These are phyloP conservation scores for Claviceps sp. DNA, from an alignment of 2,329 filamentous ascomycete genomes.

Conservation along the genomic window DNA sequence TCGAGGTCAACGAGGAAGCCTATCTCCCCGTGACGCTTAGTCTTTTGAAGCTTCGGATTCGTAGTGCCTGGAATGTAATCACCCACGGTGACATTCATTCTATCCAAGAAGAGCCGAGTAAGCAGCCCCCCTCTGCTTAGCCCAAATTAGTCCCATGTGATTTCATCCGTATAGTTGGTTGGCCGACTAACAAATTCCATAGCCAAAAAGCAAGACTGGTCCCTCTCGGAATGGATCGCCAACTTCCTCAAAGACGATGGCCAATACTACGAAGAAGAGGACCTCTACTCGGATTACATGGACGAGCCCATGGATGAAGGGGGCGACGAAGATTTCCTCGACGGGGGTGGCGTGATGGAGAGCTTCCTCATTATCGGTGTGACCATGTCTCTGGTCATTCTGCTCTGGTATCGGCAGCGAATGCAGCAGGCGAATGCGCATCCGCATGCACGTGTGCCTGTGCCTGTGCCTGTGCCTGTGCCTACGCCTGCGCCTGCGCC, in stretches of 20 bases:
- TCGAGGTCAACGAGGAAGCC: conserved; percentile 84
- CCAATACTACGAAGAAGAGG: conserved; percentile 48
- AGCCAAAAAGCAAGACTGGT: conserved; percentile 62
- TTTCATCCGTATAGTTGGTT: too few relatives aligned
- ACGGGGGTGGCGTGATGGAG: conserved; percentile 72
- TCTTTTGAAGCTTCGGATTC: conserved; percentile 67
- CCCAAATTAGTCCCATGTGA: too few relatives aligned
- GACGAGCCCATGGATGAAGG: conserved; percentile 40
- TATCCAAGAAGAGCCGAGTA: conserved; percentile 80
- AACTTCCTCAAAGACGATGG: conserved; percentile 68
- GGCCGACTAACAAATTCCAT: background rate
- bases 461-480: too few relatives aligned
- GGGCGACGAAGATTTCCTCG: conserved; percentile 44
- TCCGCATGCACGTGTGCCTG: too few relatives aligned
- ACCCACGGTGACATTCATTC: conserved; percentile 85
- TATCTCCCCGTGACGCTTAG: conserved; percentile 87
- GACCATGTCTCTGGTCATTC: conserved; percentile 56
- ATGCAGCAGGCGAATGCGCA: conserved; percentile 43
- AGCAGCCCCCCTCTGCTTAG: conserved; percentile 16
- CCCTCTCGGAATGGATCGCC: conserved; percentile 71
- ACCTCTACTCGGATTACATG: conserved; percentile 34
- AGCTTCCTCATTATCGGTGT: conserved; percentile 72
- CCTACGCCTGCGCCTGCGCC: too few relatives aligned
- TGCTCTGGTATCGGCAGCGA: conserved; percentile 72
- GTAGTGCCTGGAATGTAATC: conserved; percentile 89